Evolutionary conservation across 169 alveolate species (phyloP).

Genomic region (Eimeria necatrix): DNA sequence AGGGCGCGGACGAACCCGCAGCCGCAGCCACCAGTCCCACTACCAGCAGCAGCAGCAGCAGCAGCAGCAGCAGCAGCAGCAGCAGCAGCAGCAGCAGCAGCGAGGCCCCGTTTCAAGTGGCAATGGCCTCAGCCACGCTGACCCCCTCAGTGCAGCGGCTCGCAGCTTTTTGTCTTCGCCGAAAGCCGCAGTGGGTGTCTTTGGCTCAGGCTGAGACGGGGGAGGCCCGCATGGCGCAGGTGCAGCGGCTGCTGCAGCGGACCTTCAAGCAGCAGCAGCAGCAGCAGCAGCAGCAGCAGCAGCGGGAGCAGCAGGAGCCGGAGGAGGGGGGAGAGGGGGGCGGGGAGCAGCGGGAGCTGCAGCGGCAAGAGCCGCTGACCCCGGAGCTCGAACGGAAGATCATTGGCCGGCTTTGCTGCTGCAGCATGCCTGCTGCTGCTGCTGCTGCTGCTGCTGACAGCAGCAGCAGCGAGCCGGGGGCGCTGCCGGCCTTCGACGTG

Average conservation of each 20-base stretch:
- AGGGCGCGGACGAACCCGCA: not conserved
- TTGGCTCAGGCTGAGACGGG: not conserved
- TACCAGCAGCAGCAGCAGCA: constrained; percentile 4
- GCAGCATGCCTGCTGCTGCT: too few species aligned
- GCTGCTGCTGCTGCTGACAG: too few species aligned
- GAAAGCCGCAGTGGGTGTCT: constrained; percentile 37
- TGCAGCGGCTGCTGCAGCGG: constrained; percentile 32
- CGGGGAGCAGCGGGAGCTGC: too few species aligned
- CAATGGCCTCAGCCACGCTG: constrained; percentile 76
- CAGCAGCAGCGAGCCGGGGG: constrained; percentile 18
- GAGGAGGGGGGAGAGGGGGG: not conserved
- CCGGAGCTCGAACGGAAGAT: not conserved
- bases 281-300: not conserved
- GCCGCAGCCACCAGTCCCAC: too few species aligned
- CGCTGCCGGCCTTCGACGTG: not conserved
- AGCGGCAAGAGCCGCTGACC: not conserved
- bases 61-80: constrained; percentile 56
- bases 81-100: constrained; percentile 40
- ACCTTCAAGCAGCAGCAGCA: not conserved
- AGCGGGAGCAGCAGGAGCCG: not conserved
- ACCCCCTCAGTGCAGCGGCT: constrained; percentile 75
- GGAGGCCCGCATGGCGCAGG: not conserved
- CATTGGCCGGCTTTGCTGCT: not conserved
- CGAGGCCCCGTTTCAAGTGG: constrained; percentile 55
- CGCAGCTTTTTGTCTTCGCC: constrained; percentile 68